A percentile compares a stretch with the other conserved stretches of the same genome.
Conservation (phyloP, 345 rosid genomes). For the Murraya paniculata region DNA sequence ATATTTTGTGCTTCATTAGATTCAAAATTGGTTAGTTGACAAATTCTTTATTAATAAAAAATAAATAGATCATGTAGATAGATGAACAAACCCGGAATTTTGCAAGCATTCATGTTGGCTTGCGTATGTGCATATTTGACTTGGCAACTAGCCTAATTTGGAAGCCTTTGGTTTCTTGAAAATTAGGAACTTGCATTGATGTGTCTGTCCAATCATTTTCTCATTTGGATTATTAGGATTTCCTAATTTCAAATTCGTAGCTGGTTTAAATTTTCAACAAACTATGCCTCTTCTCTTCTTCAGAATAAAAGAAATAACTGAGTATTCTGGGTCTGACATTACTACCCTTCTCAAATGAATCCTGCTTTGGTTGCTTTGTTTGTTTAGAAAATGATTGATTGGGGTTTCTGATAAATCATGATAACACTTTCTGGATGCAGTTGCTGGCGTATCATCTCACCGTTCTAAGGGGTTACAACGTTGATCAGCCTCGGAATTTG, state of each 20-base stretch:
- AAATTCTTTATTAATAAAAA: neutral
- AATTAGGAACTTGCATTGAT: neutral
- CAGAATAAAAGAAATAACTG: neutral
- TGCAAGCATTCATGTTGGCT: neutral
- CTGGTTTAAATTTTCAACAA: neutral
- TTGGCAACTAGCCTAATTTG: neutral
- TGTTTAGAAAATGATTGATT: neutral
- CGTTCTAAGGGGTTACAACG: slow-evolving; percentile 76
- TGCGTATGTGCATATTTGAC: neutral
- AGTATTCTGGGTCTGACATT: neutral
- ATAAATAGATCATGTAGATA: neutral
- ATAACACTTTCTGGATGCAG: slow-evolving; percentile 34
- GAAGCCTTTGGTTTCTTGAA: neutral
- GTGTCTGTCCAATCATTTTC: neutral
- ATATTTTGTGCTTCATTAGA: neutral
- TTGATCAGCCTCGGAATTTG: slow-evolving; percentile 91
- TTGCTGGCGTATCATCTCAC: slow-evolving; percentile 88
- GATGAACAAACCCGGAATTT: neutral
- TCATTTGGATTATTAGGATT: neutral
- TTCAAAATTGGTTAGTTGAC: neutral
- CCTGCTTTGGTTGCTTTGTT: neutral
- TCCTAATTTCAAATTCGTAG: neutral
- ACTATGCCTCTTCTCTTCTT: neutral
- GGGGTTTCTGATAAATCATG: neutral
- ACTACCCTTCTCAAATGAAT: neutral